Percentiles rank a stretch among this genome's conserved stretches.
These are phyloP conservation scores for Colletotrichum eremochloae DNA, from an alignment of 2,329 filamentous ascomycete species.

Conservation along the genomic window DNA sequence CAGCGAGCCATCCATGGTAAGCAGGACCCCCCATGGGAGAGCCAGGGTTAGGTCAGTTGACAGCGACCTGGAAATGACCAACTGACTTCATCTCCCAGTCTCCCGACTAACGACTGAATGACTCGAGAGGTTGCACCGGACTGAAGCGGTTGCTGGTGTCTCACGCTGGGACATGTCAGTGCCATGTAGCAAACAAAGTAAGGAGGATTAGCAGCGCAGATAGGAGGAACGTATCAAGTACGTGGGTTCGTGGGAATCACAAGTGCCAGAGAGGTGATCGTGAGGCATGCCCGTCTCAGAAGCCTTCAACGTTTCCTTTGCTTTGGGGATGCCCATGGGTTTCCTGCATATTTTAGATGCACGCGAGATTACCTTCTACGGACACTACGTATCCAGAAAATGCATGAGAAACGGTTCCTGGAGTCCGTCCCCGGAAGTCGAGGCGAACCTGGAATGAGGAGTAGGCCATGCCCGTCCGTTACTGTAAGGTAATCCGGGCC, in stretches of 20 bases:
- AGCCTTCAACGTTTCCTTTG: conserved; percentile 3
- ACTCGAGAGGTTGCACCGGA: conserved; percentile 22
- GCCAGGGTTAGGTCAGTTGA: conserved; percentile 17
- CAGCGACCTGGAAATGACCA: conserved; percentile 8
- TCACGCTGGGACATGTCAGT: conserved; percentile 35
- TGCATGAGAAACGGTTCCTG: conserved; percentile 3
- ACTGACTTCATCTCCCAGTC: conserved; percentile 21
- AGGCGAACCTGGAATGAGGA: conserved; percentile 33
- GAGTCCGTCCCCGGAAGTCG: conserved; percentile 8
- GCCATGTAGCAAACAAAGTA: conserved; percentile 28
- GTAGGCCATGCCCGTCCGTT: neutral
- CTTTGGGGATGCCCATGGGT: neutral
- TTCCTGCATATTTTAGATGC: conserved; percentile 23
- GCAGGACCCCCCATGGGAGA: neutral
- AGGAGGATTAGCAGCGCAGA: conserved; percentile 9
- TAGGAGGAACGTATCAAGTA: conserved; percentile 1
- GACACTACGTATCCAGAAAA: neutral
- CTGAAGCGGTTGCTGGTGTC: conserved; percentile 21
- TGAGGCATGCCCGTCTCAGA: neutral
- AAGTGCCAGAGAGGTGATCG: conserved; percentile 22
- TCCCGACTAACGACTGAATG: conserved; percentile 28
- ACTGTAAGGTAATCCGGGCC: conserved; percentile 24
- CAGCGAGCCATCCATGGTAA: conserved; percentile 6
- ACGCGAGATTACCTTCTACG: conserved; percentile 10
- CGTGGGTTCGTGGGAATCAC: conserved; percentile 11